These are phyloP conservation scores for Lachnellula arida DNA, from an alignment of 2,329 filamentous ascomycete species.

Conservation along the genomic window DNA sequence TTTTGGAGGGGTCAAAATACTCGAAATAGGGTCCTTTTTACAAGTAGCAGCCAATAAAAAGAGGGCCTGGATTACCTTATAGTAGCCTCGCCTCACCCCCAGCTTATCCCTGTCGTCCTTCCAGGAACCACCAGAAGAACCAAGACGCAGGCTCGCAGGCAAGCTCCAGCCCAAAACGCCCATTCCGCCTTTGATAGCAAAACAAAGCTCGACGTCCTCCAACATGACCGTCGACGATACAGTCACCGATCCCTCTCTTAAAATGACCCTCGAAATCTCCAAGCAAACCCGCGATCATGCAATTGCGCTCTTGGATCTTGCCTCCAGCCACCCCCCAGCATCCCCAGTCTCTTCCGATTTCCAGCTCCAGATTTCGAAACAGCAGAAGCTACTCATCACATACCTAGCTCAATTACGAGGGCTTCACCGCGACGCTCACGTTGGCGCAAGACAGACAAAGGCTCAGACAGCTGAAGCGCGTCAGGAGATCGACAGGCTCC, in stretches of 20 bases:
- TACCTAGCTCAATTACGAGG: constrained; percentile 77
- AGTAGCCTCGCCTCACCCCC: too few relatives aligned
- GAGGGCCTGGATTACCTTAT: too few relatives aligned
- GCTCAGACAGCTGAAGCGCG: constrained; percentile 78
- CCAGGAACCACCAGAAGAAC: too few relatives aligned
- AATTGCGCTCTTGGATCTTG: constrained; percentile 59
- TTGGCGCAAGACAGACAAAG: constrained; percentile 82
- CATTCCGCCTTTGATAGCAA: too few relatives aligned
- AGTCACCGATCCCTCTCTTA: constrained; percentile 61
- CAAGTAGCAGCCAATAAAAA: too few relatives aligned
- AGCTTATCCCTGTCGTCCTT: too few relatives aligned
- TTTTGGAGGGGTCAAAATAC: too few relatives aligned
- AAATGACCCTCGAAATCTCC: constrained; percentile 67
- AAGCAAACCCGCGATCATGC: constrained; percentile 69
- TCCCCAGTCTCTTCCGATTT: constrained; percentile 43
- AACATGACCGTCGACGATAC: constrained; percentile 52
- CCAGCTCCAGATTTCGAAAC: constrained; percentile 60
- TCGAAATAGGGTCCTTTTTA: too few relatives aligned
- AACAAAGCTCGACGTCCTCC: neutral
- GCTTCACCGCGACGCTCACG: constrained; percentile 75
- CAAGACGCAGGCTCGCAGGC: too few relatives aligned
- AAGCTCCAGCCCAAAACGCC: too few relatives aligned
- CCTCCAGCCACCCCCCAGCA: constrained; percentile 46
- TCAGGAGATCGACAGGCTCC: constrained; percentile 85
- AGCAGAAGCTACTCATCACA: constrained; percentile 76